Base-by-base conservation (phyloP, 345 rosid species). In the Pelargonium nanum region DNA sequence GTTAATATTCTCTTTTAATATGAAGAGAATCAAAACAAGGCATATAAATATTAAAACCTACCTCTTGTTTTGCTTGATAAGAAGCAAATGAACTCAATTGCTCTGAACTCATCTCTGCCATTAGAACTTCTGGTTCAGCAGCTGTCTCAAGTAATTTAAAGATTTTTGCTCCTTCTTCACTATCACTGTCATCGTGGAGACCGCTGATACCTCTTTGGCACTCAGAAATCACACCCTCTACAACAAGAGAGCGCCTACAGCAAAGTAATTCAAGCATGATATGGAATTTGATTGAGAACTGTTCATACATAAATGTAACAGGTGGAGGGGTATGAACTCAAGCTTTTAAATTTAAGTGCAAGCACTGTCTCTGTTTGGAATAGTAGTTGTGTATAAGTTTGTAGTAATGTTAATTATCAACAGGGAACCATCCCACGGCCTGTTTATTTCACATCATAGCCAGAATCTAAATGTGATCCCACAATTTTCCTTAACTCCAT, bases 61-160 rank as follows among this genome's bases (percentile, higher is more conserved):
- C 98, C 89, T 89, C 95, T 55, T 81, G 57, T 65, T 82, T 89
- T 60, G 80, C 75, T 76, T 79, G 86, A 75, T 85, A 89, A 63
- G 77, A 68, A 30, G 83, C 70, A 75, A 83, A 85, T 63, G 88
- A 80, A 78, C 72, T 72, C 59, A 89, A 78, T 64, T 89, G 99
- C 77, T 85, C 90, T 20, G 78, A 64, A 68, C 83, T 89, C 99
- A 93, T 93, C 72, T 83, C 96, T 52, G 96, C 97, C 99, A 93
- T 81, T 59, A 93, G 48, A 62, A 89, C 72, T 79, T 93, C 99
- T 60, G 97, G 96, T 74, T 93, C 99, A 56, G 91, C 86, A 51
- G 96, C 79, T 54, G 81, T 70, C 81, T 93, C 96, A 40, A 93
- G 87, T 50, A 89, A 64, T 60, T 80, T 85, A 28, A 64, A 74